Conservation (phyloP, 345 rosid species). For the Bruguiera gymnorhiza region DNA sequence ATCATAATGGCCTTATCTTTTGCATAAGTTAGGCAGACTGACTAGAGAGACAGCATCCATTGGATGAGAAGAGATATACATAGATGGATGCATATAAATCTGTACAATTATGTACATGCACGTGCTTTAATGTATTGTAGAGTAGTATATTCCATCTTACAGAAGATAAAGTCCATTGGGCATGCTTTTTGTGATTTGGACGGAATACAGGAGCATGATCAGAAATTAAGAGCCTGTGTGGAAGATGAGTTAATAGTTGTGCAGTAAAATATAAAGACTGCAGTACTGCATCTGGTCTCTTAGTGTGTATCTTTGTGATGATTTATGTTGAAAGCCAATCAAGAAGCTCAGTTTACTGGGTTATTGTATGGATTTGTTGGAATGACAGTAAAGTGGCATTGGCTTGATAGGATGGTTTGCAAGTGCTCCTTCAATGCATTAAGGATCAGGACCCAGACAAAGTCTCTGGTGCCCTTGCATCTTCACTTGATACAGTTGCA, state of each 20-base stretch:
- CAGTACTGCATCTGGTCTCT: background rate
- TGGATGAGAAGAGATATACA: background rate
- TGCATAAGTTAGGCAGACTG: background rate
- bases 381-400: conserved; percentile 15
- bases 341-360: conserved; percentile 7
- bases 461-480: conserved; percentile 81
- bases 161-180: conserved; percentile 2
- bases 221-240: conserved; percentile 7
- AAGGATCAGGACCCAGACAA: conserved; percentile 90
- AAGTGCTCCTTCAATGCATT: conserved; percentile 61
- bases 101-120: background rate
- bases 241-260: background rate
- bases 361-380: conserved; percentile 16
- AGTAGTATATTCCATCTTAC: background rate
- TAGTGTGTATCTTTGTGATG: background rate
- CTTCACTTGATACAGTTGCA: conserved; percentile 78
- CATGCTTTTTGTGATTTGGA: background rate
- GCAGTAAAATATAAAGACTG: background rate
- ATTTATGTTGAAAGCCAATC: conserved; percentile 9
- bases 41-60: background rate
- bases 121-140: background rate
- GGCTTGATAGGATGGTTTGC: conserved; percentile 70
- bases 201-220: conserved; percentile 2
- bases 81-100: background rate
- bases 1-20: no score